Conservation (phyloP, 768 basidiomycete species). For the Cubamyces lactineus region DNA sequence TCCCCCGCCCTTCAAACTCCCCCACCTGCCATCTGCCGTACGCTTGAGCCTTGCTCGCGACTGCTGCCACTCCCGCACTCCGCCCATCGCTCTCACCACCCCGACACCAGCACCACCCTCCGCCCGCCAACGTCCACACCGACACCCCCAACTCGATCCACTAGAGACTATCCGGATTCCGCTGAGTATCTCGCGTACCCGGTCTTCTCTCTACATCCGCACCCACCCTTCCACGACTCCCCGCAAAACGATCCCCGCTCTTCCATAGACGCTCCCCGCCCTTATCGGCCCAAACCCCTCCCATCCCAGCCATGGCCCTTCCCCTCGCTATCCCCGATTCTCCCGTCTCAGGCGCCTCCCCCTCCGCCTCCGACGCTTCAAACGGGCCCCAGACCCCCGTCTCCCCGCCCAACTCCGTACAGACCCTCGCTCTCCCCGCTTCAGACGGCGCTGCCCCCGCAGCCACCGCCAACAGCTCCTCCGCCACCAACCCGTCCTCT, state of each 20-base stretch:
- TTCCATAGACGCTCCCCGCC: slow-evolving; percentile 29
- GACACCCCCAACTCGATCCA: too few relatives aligned
- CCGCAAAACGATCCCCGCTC: slow-evolving; percentile 30
- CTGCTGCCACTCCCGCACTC: slow-evolving; percentile 4
- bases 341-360: slow-evolving; percentile 43
- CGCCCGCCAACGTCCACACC: slow-evolving; percentile 18
- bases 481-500: slow-evolving; percentile 16
- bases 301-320: slow-evolving; percentile 43
- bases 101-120: slow-evolving; percentile 37
- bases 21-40: slow-evolving; percentile 42
- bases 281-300: slow-evolving; percentile 23
- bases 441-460: slow-evolving; percentile 30
- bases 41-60: slow-evolving; percentile 48
- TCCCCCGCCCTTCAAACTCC: slow-evolving; percentile 29
- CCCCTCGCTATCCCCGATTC: slow-evolving; percentile 44
- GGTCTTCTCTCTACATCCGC: slow-evolving; percentile 23
- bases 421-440: slow-evolving; percentile 40
- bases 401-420: slow-evolving; percentile 42
- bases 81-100: not conserved
- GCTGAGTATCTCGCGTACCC: slow-evolving; percentile 54
- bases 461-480: slow-evolving; percentile 23
- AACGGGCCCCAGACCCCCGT: slow-evolving; percentile 53
- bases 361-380: slow-evolving; percentile 47
- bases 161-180: slow-evolving; percentile 51
- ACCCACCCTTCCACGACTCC: slow-evolving; percentile 14